Evolutionary conservation across 1,284 basidiomycete genomes (phyloP), one percentile per base, ranked within the genome.

Genomic region (Leccinum pseudoinsigne): DNA sequence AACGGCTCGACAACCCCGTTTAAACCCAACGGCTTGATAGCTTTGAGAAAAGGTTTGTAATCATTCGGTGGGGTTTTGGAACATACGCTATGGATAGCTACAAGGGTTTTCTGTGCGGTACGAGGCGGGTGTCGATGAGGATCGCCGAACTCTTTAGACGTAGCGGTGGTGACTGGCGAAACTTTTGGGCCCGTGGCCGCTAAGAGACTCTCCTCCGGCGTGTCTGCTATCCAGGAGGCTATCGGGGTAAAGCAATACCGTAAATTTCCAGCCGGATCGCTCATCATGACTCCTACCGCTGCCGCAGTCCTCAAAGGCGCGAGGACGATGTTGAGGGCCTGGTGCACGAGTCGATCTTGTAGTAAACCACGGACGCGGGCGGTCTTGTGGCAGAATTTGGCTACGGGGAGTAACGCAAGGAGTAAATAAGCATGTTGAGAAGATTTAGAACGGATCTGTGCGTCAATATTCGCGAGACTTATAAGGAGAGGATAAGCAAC

Each of bases 1-100:
- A 67, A 58, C 3, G 59, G 62, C 5, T 66, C 6, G 5, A 34
- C 16, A 8, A 67, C 57, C 9, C 64, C 60, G 28, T 67, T 67
- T 47, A 47, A 50, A 3, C 23, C 26, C 11, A 63, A 38, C 9
- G 58, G 61, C 34, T 54, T 56, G 6, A 42, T 14, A 12, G 34
- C 55, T 28, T 55, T 57, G 14, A 64, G 23, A 12, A 55, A 62
- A 11, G 54, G 40, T 51, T 59, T 57, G 56, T 55, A 59, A 26
- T 62, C 47, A 14, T 34, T 40, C 3, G 58, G 42, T 1, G 9
- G 21, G 26, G 40, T 28, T 16, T 57, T 47, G 11, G 61, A 28
- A n/a, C 53, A 42, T 5, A 26, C 16, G 5, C 11, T 50, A 36
- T 11, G 4, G 26, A 62, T 62, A 10, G 60, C 55, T 7, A 18